Base-by-base conservation (phyloP, 495 filamentous ascomycete species). In the Xanthoparmelia taractica region DNA sequence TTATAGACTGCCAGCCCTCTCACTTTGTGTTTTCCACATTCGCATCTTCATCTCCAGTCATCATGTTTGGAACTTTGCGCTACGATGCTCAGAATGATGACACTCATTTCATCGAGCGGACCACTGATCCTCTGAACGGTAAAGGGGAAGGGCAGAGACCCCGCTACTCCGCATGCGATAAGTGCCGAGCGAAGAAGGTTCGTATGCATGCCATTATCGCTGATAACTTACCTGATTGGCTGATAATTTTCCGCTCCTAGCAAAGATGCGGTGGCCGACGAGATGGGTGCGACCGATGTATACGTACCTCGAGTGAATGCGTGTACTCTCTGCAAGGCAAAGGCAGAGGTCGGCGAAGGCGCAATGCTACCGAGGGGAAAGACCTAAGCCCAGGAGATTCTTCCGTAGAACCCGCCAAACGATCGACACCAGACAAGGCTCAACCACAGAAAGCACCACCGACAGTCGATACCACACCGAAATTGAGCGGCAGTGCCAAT, bases 171-270 rank as follows among this genome's bases (percentile, higher is more conserved):
- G 50, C 50, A 33, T 54, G 50, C 20, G 50, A 54, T 7, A 54
- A 54, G 50, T 54, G 50, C 50, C 50, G 50, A 8, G 50, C 50
- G 17, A 54, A 54, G 50, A 54, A 54, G 50, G 50, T 54, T 54
- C 15, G 50, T 33, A 33, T n/a, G 50, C 29, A 20, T 2, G 27
- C 17, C 20, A 7, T 29, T 27, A 4, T 17, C 47, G 29, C 29
- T 17, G 6, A 18, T 10, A n/a, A n/a, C n/a, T n/a, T n/a, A 12
- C 17, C 11, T n/a, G 10, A 33, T 54, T 18, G 8, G 20, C 29
- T 54, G 20, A 54, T 12, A 1, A 54, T 33, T 33, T 10, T 34
- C 18, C 29, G 15, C 11, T 15, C 8, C 27, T n/a, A 54, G 50
- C 50, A 54, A 33, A 31, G 29, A 54, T 54, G 50, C 17, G 50